Base-by-base conservation (phyloP, 768 basidiomycete species). In the Clitopilus hobsonii region DNA sequence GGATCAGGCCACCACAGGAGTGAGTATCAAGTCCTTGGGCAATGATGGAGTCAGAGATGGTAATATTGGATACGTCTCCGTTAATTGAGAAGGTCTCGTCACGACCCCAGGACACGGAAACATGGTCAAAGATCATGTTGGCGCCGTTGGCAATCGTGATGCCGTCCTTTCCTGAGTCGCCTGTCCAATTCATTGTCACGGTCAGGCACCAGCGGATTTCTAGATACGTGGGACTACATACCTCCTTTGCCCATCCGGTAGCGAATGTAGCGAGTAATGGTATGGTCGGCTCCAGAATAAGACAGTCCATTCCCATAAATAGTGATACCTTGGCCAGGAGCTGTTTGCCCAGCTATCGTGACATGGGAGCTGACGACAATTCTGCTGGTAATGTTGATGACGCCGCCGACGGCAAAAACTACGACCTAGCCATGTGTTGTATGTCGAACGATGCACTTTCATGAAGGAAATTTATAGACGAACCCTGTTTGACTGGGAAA, bases 51-150 rank as follows among this genome's bases (percentile, higher is more conserved):
- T 72, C 69, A 18, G 64, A 67, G 20, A 72, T 71, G 11, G 70
- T 72, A 49, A 70, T 51, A 52, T 71, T 71, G 10, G 70, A 62
- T n/a, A 71, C 70, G 50, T 70, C 68, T 3, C 70, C 70, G 32
- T 69, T 71, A 55, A 71, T 71, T 16, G 67, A 69, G 57, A 71
- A 71, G 13, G 64, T 69, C 53, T 71, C 70, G 56, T 71, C 69
- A 7, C 70, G 65, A 8, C 68, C 68, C 70, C 69, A 71, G 3
- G 67, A 69, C 10, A 68, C 67, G 7, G 66, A 67, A 48, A 71
- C 67, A 57, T 71, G 70, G 59, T 71, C 70, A 27, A 71, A 71
- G 22, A 71, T 70, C 70, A 71, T 71, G 50, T 70, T 70, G 28
- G 54, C 58, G 16, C 70, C 69, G 30, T 69, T 64, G 18, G 70